These are phyloP conservation scores for Gloeopeniophorella convolvens DNA, from an alignment of 768 basidiomycete genomes.

Conservation along the genomic window DNA sequence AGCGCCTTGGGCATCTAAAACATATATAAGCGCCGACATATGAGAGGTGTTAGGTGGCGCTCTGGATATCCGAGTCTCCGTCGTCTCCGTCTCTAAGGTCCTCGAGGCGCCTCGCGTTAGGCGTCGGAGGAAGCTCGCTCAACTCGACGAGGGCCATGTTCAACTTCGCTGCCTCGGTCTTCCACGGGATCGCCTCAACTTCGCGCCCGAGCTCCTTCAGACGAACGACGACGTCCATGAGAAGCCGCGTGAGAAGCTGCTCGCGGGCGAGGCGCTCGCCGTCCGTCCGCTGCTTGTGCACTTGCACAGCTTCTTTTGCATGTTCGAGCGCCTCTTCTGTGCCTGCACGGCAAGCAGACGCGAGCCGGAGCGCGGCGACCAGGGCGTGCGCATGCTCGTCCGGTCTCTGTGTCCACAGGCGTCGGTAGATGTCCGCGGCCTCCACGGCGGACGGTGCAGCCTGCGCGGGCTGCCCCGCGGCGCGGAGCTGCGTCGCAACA, in stretches of 20 bases:
- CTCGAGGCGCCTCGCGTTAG: background rate
- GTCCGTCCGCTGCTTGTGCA: conserved; percentile 8
- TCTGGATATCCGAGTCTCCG: too few species aligned
- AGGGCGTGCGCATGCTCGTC: background rate
- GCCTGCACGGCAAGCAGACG: background rate
- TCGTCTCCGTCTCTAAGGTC: background rate
- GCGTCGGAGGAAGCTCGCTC: background rate
- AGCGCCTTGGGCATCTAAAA: too few species aligned
- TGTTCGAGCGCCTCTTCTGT: conserved; percentile 4
- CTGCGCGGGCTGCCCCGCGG: background rate
- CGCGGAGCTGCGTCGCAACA: background rate
- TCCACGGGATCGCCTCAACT: conserved; percentile 14
- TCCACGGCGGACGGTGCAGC: conserved; percentile 1
- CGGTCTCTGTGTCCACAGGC: background rate
- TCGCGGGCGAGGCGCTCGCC: background rate
- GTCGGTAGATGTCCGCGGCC: conserved; percentile 1
- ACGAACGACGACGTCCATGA: conserved; percentile 13
- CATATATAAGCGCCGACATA: too few species aligned
- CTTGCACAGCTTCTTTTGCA: conserved; percentile 11
- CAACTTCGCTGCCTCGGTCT: conserved; percentile 15
- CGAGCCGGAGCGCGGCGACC: conserved; percentile 6
- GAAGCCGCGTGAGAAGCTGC: conserved; percentile 3
- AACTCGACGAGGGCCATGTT: conserved; percentile 12
- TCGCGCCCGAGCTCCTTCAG: conserved; percentile 9
- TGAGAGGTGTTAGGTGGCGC: too few species aligned